These are phyloP conservation scores for Primulina huaijiensis DNA, from an alignment of 257 asterid species.

Conservation along the genomic window DNA sequence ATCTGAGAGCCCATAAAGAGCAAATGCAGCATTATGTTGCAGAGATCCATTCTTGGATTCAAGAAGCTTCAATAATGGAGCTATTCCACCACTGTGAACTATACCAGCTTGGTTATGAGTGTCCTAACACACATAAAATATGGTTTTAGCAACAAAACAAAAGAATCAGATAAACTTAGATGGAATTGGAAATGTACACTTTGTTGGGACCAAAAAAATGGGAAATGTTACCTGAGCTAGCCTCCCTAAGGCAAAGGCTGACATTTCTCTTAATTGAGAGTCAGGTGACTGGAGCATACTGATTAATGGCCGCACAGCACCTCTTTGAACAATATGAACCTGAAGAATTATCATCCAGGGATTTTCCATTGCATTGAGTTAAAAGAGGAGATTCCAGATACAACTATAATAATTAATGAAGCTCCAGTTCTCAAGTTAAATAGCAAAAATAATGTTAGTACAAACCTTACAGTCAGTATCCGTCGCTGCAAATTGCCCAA, in stretches of 20 bases:
- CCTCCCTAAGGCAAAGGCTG: constrained; percentile 98
- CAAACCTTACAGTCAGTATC: constrained; percentile 99
- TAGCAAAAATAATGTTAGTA: constrained; percentile 20
- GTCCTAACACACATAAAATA: constrained; percentile 49
- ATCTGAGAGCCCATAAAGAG: constrained; percentile 98
- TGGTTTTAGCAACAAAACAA: neutral
- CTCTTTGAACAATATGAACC: constrained; percentile 99
- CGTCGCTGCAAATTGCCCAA: constrained; percentile 99
- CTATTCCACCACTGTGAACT: constrained; percentile 89
- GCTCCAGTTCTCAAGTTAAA: neutral
- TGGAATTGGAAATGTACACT: neutral
- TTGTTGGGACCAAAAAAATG: constrained; percentile 8
- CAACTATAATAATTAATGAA: neutral
- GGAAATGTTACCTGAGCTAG: constrained; percentile 77
- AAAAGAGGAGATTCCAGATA: neutral
- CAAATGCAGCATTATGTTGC: constrained; percentile 98
- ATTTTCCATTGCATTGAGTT: constrained; percentile 11
- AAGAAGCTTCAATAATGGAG: constrained; percentile 80
- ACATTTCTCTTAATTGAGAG: constrained; percentile 95
- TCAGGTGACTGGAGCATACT: constrained; percentile 94
- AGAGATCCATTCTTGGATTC: constrained; percentile 94
- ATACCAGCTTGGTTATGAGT: constrained; percentile 97
- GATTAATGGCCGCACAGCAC: constrained; percentile 92
- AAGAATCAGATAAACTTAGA: neutral
- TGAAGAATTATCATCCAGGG: constrained; percentile 29